These are phyloP conservation scores for Funneliformis geosporum DNA, from an alignment of 192 early-diverging fungal genomes.

Conservation along the genomic window DNA sequence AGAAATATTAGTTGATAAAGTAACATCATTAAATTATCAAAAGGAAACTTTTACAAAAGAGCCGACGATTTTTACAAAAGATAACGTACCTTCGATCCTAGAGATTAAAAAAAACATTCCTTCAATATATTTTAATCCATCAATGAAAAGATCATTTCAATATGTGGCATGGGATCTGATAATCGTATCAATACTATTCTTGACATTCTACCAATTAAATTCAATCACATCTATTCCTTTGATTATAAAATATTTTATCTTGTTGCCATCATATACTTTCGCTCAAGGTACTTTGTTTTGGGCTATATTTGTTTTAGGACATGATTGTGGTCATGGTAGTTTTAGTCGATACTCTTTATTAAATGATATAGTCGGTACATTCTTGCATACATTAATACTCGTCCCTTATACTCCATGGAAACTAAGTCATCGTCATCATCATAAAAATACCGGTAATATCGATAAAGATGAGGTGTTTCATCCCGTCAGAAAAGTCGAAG, in stretches of 20 bases:
- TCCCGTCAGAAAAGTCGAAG: slow-evolving; percentile 3
- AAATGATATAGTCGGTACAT: slow-evolving; percentile 15
- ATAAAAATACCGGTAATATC: slow-evolving; percentile 22
- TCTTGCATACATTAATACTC: slow-evolving; percentile 4
- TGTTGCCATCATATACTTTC: slow-evolving; percentile 6
- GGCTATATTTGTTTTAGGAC: slow-evolving; percentile 17
- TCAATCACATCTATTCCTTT: not conserved
- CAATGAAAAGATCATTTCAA: slow-evolving; percentile 16
- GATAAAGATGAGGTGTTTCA: slow-evolving; percentile 23
- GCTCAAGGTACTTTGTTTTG: slow-evolving; percentile 20
- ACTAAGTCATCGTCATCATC: slow-evolving; percentile 24
- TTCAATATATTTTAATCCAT: slow-evolving; percentile 14
- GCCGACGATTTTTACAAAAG: not conserved
- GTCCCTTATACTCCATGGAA: slow-evolving; percentile 21
- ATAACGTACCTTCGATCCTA: slow-evolving; percentile 1
- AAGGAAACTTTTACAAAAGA: not conserved
- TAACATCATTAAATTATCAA: not conserved
- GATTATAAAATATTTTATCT: not conserved
- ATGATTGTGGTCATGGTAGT: slow-evolving; percentile 25
- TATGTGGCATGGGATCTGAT: slow-evolving; percentile 10
- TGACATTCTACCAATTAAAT: not conserved
- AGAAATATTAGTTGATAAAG: not conserved
- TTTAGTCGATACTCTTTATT: slow-evolving; percentile 8
- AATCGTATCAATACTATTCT: not conserved
- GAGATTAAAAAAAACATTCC: slow-evolving; percentile 12